Conservation (phyloP, 164 flowering plant genomes). For the Liriodendron chinense region DNA sequence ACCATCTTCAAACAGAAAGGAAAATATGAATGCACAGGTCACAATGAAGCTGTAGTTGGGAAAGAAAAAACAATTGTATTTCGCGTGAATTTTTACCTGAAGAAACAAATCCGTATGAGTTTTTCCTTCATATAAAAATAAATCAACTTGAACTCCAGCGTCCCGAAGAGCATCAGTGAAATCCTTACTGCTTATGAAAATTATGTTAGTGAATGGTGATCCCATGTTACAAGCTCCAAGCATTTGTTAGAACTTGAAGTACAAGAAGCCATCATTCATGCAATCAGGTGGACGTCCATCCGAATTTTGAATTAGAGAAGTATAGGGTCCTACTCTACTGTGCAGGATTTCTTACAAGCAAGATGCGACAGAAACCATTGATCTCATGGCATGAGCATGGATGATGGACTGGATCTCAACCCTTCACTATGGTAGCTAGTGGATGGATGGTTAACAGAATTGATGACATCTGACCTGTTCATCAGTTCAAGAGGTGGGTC, state of each 20-base stretch:
- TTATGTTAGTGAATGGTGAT: not conserved
- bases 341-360: too few relatives aligned
- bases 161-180: conserved; percentile 60
- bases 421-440: too few relatives aligned
- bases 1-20: not conserved
- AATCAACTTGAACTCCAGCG: conserved; percentile 64
- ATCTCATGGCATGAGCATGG: too few relatives aligned
- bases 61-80: not conserved
- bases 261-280: not conserved
- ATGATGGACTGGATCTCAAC: too few relatives aligned
- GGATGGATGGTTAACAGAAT: too few relatives aligned
- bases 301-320: too few relatives aligned
- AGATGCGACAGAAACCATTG: too few relatives aligned
- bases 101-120: conserved; percentile 93
- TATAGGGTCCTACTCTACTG: too few relatives aligned
- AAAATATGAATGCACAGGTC: not conserved
- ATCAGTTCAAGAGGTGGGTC: too few relatives aligned
- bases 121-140: conserved; percentile 73
- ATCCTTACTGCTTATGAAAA: conserved; percentile 46
- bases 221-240: not conserved
- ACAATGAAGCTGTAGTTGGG: not conserved
- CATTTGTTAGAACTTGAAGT: not conserved
- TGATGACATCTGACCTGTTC: too few relatives aligned
- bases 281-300: too few relatives aligned
- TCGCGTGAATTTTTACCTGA: conserved; percentile 48